Base-by-base conservation (phyloP, 352 stramenopile species). In the Pythium graminicola region DNA sequence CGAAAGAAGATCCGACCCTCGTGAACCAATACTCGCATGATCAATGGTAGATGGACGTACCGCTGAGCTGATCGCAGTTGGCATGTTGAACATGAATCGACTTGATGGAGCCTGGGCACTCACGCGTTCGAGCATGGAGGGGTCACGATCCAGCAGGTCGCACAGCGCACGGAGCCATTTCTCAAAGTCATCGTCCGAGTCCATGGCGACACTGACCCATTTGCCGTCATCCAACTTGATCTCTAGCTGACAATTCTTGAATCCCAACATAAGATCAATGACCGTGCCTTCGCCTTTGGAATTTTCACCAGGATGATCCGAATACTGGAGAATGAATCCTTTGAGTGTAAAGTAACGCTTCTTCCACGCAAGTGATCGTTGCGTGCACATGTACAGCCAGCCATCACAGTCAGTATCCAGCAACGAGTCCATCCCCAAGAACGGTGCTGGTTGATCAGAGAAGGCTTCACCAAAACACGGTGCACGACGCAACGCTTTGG, bases 331-430 rank as follows among this genome's bases (percentile, higher is more conserved):
- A 22, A 74, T 65, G 9, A 70, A 73, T 2, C 64, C 64, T 4
- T 72, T 76, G n/a, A 93, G 59, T 39, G 70, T 86, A 55, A 93
- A 93, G 60, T 81, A 93, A 2, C 76, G 70, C 26, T 78, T 75
- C 46, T 86, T 76, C 76, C 77, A 88, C 38, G 73, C 64, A 3
- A 72, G 74, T 14, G 76, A 77, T 23, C 70, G 67, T 45, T 81
- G 61, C 6, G 73, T 75, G 46, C 71, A 70, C 62, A 86, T 81
- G 54, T 88, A 85, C 6, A 90, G 65, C 76, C 76, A 90, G 0
- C 80, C 80, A 53, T 90, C 80, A 58, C 76, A 86, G 55, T 75
- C 36, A 24, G 72, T 62, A 8, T 67, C 61, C 27, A 85, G 68
- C 13, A 73, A 54, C 24, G 80, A 74, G 9, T 67, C 79, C 36